Evolutionary conservation across 2,329 filamentous ascomycete species (phyloP).

Genomic region (Gnomoniopsis sp.): DNA sequence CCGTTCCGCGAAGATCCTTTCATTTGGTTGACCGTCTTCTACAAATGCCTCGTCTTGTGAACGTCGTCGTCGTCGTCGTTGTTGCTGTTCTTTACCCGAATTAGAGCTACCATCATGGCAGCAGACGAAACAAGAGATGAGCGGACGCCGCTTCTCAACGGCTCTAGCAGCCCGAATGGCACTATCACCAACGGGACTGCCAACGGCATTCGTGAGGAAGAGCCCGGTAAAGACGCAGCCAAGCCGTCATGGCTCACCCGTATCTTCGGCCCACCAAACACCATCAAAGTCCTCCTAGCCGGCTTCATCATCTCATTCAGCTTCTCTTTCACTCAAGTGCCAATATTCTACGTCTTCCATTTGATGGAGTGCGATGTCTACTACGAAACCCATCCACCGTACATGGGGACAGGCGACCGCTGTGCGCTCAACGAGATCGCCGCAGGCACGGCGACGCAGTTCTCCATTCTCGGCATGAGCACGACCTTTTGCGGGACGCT

Average conservation of each 20-base stretch:
- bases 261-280: constrained; percentile 14
- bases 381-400: constrained; percentile 56
- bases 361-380: constrained; percentile 70
- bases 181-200: background rate
- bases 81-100: background rate
- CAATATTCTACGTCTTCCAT: constrained; percentile 61
- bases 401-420: constrained; percentile 43
- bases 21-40: background rate
- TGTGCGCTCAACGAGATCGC: constrained; percentile 62
- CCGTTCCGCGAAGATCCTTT: background rate
- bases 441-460: constrained; percentile 59
- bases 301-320: constrained; percentile 15
- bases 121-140: constrained; percentile 12
- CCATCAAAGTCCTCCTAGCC: constrained; percentile 19
- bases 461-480: constrained; percentile 62
- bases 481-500: constrained; percentile 62
- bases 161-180: constrained; percentile 7
- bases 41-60: too few relatives aligned
- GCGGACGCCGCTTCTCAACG: constrained; percentile 16
- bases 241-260: constrained; percentile 14
- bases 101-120: background rate
- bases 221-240: background rate
- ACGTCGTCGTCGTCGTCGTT: background rate
- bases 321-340: constrained; percentile 20
- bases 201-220: background rate